Evolutionary conservation across 768 basidiomycete species (phyloP).

Genomic region (Tremella mesenterica): DNA sequence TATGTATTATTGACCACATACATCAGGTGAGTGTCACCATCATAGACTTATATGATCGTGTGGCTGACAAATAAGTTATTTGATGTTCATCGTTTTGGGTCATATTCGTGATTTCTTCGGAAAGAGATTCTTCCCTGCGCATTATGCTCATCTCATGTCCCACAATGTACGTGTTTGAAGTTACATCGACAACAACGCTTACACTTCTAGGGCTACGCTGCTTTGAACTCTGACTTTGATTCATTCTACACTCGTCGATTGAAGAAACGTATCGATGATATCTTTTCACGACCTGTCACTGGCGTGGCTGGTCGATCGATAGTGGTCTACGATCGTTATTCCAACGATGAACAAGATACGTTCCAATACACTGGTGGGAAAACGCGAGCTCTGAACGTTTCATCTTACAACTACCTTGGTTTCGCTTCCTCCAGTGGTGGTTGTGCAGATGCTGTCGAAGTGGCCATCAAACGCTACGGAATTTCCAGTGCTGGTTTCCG

Average conservation of each 20-base stretch:
- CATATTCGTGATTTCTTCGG: conserved; percentile 93
- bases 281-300: conserved; percentile 84
- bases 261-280: conserved; percentile 89
- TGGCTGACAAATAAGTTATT: conserved; percentile 54
- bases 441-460: conserved; percentile 89
- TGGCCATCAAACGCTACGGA: conserved; percentile 70
- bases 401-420: conserved; percentile 98
- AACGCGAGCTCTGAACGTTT: conserved; percentile 88
- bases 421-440: conserved; percentile 89
- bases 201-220: conserved; percentile 74
- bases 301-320: conserved; percentile 94
- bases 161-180: conserved; percentile 64
- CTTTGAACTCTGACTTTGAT: conserved; percentile 95
- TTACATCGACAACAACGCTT: too few relatives aligned
- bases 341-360: conserved; percentile 69
- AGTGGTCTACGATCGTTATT: conserved; percentile 70
- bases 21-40: conserved; percentile 46
- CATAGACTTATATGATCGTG: neutral
- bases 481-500: conserved; percentile 66
- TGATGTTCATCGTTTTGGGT: conserved; percentile 81
- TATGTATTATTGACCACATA: conserved; percentile 88
- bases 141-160: conserved; percentile 75
- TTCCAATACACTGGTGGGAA: conserved; percentile 62
- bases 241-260: conserved; percentile 97
- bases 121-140: conserved; percentile 61